A percentile compares a stretch with the other conserved stretches of the same genome.
Conservation (phyloP, 352 stramenopile genomes). For the Phytophthora macrochlamydospora region DNA sequence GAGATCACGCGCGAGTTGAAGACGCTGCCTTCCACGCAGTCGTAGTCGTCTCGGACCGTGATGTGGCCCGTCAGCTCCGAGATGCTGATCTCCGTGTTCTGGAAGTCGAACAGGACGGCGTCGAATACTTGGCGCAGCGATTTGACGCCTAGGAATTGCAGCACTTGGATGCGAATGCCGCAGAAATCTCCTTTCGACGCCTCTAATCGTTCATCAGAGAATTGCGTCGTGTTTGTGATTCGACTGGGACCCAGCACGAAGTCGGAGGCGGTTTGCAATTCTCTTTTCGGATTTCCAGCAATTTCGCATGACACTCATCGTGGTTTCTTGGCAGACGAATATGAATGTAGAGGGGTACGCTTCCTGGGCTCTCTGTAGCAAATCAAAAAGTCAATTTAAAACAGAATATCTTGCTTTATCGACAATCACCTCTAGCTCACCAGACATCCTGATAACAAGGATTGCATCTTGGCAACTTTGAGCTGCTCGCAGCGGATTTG, state of each 20-base stretch:
- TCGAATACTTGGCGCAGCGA: constrained; percentile 41
- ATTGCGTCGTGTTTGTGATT: constrained; percentile 20
- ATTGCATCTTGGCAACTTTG: too few species aligned
- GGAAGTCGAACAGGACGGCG: constrained; percentile 37
- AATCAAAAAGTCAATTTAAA: neutral
- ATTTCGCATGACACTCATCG: constrained; percentile 4
- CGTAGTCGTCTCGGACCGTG: constrained; percentile 7
- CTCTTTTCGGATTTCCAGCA: constrained; percentile 16
- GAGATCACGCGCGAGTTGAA: constrained; percentile 12
- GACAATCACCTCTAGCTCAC: too few species aligned
- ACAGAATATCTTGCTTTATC: too few species aligned
- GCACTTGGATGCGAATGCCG: constrained; percentile 24
- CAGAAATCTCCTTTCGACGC: constrained; percentile 27
- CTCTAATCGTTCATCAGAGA: constrained; percentile 32
- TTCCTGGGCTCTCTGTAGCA: constrained; percentile 13
- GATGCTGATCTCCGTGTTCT: constrained; percentile 46
- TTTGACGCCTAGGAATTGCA: constrained; percentile 31
- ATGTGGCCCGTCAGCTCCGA: constrained; percentile 33
- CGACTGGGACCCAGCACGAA: constrained; percentile 21
- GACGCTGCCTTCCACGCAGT: too few species aligned
- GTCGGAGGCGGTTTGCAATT: constrained; percentile 16
- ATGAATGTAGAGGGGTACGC: constrained; percentile 25
- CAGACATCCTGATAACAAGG: too few species aligned
- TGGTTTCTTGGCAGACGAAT: constrained; percentile 23
- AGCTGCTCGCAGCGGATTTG: too few species aligned